phyloP scores from a whole-genome alignment of 495 filamentous ascomycete species.

The Hypoxylon lenormandii region DNA sequence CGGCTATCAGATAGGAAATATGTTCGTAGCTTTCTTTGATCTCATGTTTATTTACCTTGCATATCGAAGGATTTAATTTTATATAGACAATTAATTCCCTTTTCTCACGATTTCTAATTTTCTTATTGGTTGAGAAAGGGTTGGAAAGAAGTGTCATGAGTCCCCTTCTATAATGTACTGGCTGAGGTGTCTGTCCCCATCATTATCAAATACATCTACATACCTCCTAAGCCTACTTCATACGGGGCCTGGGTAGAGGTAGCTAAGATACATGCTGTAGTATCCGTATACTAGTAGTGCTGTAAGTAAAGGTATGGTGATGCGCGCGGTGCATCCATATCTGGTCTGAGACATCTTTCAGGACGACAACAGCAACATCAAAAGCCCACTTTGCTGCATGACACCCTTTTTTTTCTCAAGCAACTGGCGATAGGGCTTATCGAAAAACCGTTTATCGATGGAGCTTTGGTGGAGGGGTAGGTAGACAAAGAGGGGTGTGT shows the following conservation, averaged over 20 bases:
- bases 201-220: background rate
- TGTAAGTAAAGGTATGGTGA: slow-evolving; percentile 22
- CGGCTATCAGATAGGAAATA: slow-evolving; percentile 19
- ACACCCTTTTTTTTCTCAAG: slow-evolving; percentile 32
- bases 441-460: slow-evolving; percentile 39
- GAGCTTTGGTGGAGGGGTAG: background rate
- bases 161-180: slow-evolving; percentile 3
- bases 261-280: slow-evolving; percentile 10
- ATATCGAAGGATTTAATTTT: slow-evolving; percentile 1
- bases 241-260: slow-evolving; percentile 27
- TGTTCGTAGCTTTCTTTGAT: slow-evolving; percentile 12
- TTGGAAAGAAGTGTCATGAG: slow-evolving; percentile 22
- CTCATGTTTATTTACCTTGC: slow-evolving; percentile 12
- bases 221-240: slow-evolving; percentile 3
- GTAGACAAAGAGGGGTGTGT: slow-evolving; percentile 5
- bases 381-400: slow-evolving; percentile 45
- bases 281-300: too few relatives aligned
- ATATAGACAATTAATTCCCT: slow-evolving; percentile 14
- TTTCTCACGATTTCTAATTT: slow-evolving; percentile 6
- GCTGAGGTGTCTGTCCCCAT: slow-evolving; percentile 29
- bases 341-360: slow-evolving; percentile 43
- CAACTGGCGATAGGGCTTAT: slow-evolving; percentile 50
- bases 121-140: slow-evolving; percentile 20
- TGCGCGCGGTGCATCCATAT: slow-evolving; percentile 31
- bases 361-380: slow-evolving; percentile 32